Percentiles rank a stretch among this genome's conserved stretches.
These are phyloP conservation scores for Coemansia sp. DNA, from an alignment of 192 early-diverging fungal species.

Conservation along the genomic window DNA sequence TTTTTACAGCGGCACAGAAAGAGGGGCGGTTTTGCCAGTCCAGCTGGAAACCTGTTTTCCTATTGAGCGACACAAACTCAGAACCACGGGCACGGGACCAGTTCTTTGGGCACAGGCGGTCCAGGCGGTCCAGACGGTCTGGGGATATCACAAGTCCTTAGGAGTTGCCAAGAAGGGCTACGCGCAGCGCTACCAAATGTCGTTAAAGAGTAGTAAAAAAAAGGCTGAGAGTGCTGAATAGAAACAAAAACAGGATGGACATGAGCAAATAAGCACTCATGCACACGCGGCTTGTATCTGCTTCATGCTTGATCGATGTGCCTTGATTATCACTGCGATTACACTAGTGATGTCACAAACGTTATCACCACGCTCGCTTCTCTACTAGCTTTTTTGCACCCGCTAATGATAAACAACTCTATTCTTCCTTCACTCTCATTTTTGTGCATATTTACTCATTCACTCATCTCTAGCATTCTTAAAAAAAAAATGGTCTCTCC, in stretches of 20 bases:
- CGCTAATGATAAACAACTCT: not conserved
- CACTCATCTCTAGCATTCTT: not conserved
- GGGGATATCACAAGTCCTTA: not conserved
- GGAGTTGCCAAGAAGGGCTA: not conserved
- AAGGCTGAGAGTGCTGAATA: not conserved
- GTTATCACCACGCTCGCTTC: not conserved
- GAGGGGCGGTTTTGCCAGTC: slow-evolving; percentile 6
- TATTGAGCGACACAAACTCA: not conserved
- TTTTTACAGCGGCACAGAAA: slow-evolving; percentile 1
- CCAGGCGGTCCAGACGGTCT: slow-evolving; percentile 1
- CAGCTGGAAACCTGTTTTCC: slow-evolving; percentile 12
- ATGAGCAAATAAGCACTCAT: not conserved
- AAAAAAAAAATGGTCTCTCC: not conserved
- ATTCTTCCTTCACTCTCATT: too few relatives aligned
- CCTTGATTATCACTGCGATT: not conserved
- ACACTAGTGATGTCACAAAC: not conserved
- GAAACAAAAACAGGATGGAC: slow-evolving; percentile 3
- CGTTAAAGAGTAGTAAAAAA: not conserved
- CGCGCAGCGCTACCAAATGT: not conserved
- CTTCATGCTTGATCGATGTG: not conserved
- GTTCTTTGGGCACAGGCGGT: not conserved
- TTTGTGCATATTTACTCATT: too few relatives aligned
- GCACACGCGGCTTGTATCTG: slow-evolving; percentile 1
- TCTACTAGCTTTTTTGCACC: not conserved
- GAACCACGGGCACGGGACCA: slow-evolving; percentile 4